Conservation (phyloP, 2,329 filamentous ascomycete species). For the Ilyonectria sp. region DNA sequence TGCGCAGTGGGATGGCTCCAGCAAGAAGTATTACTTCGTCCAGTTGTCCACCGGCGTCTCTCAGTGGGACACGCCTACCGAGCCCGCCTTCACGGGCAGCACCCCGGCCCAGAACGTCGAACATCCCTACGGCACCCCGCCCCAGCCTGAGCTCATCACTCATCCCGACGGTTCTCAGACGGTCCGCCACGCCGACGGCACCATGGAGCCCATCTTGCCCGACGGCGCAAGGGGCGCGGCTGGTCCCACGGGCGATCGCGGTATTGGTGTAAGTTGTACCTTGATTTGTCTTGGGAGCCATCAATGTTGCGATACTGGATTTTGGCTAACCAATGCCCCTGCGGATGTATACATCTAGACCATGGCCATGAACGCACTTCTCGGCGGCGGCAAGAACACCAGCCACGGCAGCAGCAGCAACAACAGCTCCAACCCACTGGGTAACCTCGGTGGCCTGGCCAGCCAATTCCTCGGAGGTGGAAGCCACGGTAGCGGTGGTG, state of each 20-base stretch:
- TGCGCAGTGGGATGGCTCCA: conserved; percentile 77
- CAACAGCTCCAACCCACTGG: conserved; percentile 55
- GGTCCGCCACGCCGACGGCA: conserved; percentile 72
- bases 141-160: conserved; percentile 69
- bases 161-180: conserved; percentile 76
- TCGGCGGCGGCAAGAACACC: conserved; percentile 62
- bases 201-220: conserved; percentile 71
- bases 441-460: conserved; percentile 61
- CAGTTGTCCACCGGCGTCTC: conserved; percentile 80
- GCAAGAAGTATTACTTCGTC: conserved; percentile 79
- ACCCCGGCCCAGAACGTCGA: conserved; percentile 70
- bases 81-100: conserved; percentile 73
- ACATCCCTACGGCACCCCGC: conserved; percentile 75
- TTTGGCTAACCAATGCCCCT: conserved; percentile 18
- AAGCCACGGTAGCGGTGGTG: conserved; percentile 39
- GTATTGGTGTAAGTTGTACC: conserved; percentile 72
- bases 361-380: conserved; percentile 73
- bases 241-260: conserved; percentile 71
- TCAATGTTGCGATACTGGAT: not conserved
- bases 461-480: conserved; percentile 62
- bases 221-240: conserved; percentile 66
- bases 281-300: conserved; percentile 9
- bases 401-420: conserved; percentile 48
- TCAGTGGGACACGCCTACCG: conserved; percentile 81
- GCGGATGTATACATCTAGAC: conserved; percentile 56